These are phyloP conservation scores for Hippophae rhamnoides DNA, from an alignment of 306 rosid genomes.

Conservation along the genomic window DNA sequence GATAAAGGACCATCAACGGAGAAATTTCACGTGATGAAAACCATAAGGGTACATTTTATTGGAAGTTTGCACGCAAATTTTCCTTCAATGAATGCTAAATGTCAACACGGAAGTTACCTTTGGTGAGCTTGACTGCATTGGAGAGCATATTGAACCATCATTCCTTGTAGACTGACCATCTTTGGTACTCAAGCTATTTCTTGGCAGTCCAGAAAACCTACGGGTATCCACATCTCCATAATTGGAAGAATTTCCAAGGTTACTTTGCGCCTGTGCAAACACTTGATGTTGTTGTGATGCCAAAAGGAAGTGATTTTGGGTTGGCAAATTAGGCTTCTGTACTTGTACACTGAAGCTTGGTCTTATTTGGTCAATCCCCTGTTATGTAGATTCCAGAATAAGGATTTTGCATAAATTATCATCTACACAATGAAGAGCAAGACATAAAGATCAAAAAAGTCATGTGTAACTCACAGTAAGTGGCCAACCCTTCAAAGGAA, in stretches of 20 bases:
- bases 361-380: conserved; percentile 82
- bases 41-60: neutral
- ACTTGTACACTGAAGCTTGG: conserved; percentile 72
- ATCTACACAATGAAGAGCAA: neutral
- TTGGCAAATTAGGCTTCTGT: conserved; percentile 75
- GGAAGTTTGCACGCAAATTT: neutral
- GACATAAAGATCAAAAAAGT: conserved; percentile 7
- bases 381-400: conserved; percentile 2
- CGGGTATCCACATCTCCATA: conserved; percentile 79
- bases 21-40: neutral
- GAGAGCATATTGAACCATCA: conserved; percentile 79
- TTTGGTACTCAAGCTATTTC: conserved; percentile 58
- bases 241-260: conserved; percentile 42
- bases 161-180: conserved; percentile 57
- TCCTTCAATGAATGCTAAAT: neutral
- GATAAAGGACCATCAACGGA: too few relatives aligned
- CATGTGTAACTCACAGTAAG: conserved; percentile 54
- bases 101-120: conserved; percentile 34
- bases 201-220: conserved; percentile 59
- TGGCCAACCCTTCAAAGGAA: conserved; percentile 97
- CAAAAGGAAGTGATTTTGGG: conserved; percentile 66
- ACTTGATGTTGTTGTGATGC: conserved; percentile 61
- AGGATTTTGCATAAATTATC: neutral
- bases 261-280: conserved; percentile 71
- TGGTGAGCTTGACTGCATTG: conserved; percentile 78